Evolutionary conservation across 257 asterid genomes (phyloP).

Genomic region (Solanum lycopersicoides): DNA sequence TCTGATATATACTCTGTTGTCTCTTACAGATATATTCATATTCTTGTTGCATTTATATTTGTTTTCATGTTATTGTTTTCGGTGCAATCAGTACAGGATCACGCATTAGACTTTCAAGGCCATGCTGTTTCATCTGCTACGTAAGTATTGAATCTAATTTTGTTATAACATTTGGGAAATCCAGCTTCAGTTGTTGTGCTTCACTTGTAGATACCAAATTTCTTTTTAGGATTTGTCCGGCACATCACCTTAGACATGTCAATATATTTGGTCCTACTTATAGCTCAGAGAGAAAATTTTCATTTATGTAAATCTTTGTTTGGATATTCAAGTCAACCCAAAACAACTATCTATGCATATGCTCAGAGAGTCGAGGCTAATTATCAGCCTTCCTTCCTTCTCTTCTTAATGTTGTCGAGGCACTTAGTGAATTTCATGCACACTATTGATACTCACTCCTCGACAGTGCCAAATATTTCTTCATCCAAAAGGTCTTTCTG

Average conservation of each 20-base stretch:
- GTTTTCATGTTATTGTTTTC: neutral
- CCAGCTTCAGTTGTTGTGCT: neutral
- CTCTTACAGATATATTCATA: neutral
- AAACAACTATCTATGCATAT: neutral
- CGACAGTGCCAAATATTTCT: neutral
- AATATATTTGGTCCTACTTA: neutral
- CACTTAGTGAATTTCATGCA: neutral
- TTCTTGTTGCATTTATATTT: neutral
- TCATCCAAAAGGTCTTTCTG: neutral
- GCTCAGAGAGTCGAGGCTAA: neutral
- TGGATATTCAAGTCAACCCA: neutral
- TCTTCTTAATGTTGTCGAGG: too few species aligned
- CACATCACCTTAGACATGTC: neutral
- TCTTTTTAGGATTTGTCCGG: neutral
- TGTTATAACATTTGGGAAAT: neutral
- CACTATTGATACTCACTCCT: neutral
- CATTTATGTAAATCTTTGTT: neutral
- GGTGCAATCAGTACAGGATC: slow-evolving; percentile 14
- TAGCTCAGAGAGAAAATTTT: neutral
- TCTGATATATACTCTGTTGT: neutral
- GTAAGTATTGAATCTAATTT: slow-evolving; percentile 23
- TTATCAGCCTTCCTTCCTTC: neutral
- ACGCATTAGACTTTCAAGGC: neutral
- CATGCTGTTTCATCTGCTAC: neutral
- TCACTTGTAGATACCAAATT: neutral